Conservation (phyloP, 1,284 basidiomycete species). For the Melampsora americana region DNA sequence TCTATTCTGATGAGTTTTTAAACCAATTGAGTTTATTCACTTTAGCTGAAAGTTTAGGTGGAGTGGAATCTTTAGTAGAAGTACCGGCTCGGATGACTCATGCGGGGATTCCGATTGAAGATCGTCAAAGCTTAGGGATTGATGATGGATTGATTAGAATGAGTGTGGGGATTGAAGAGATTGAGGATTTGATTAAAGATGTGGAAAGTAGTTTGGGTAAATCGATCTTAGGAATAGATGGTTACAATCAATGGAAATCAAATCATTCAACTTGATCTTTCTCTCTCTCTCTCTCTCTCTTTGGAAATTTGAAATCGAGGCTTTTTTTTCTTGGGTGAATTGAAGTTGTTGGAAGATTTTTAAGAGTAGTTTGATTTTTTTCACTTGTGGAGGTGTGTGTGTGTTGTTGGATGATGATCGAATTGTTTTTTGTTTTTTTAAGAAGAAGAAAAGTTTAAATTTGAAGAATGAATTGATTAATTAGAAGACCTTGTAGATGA, state of each 20-base stretch:
- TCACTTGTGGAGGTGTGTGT: too few species aligned
- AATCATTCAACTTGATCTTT: neutral
- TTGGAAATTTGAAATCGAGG: too few species aligned
- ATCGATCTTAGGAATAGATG: neutral
- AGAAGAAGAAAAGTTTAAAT: too few species aligned
- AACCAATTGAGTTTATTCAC: constrained; percentile 69
- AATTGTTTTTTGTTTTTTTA: too few species aligned
- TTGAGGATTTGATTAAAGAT: constrained; percentile 73
- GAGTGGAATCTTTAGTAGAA: constrained; percentile 85
- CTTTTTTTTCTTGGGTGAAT: too few species aligned
- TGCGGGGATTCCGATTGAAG: constrained; percentile 63
- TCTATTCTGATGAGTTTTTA: constrained; percentile 68
- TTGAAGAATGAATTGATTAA: too few species aligned
- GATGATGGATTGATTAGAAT: constrained; percentile 74
- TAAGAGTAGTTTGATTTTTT: too few species aligned
- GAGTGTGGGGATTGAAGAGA: constrained; percentile 84
- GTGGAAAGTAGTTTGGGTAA: constrained; percentile 65
- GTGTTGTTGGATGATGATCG: too few species aligned
- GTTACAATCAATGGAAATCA: neutral
- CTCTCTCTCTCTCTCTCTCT: too few species aligned
- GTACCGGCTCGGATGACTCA: constrained; percentile 61
- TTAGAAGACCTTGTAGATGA: too few species aligned
- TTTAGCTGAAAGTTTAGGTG: constrained; percentile 84
- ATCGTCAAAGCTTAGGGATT: constrained; percentile 71
- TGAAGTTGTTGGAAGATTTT: too few species aligned